Conservation (phyloP, 1,284 basidiomycete genomes). For the Stygiomarasmius scandens region DNA sequence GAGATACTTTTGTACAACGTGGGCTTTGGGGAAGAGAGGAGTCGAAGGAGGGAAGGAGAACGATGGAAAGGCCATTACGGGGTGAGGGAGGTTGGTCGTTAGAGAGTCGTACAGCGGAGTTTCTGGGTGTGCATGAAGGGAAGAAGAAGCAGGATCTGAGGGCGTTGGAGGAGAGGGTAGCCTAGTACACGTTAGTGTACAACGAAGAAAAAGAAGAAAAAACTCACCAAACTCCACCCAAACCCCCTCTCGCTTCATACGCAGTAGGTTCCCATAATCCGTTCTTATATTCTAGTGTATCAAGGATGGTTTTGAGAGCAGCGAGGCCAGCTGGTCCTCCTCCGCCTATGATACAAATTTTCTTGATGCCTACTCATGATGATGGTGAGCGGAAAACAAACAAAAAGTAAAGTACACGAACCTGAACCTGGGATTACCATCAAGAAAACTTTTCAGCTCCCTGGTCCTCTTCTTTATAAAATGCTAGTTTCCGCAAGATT, state of each 20-base stretch:
- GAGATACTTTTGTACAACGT: conserved; percentile 62
- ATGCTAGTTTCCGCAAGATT: no score
- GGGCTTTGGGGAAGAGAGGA: conserved; percentile 63
- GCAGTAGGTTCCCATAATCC: conserved; percentile 60
- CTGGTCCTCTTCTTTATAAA: no score
- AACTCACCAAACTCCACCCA: conserved; percentile 74
- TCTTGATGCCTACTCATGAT: conserved; percentile 30
- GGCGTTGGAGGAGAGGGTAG: conserved; percentile 51
- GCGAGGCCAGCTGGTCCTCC: conserved; percentile 72
- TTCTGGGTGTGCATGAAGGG: conserved; percentile 49
- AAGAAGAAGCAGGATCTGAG: not conserved
- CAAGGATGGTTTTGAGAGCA: conserved; percentile 61
- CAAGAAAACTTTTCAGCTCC: no score
- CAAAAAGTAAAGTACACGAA: no score
- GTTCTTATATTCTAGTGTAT: conserved; percentile 55
- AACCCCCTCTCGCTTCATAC: conserved; percentile 64
- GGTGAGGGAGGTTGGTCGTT: conserved; percentile 76
- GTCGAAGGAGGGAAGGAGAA: conserved; percentile 71
- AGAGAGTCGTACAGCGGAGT: conserved; percentile 77
- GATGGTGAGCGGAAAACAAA: no score
- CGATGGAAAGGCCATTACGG: conserved; percentile 67
- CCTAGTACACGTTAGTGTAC: conserved; percentile 40
- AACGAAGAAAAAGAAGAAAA: conserved; percentile 5
- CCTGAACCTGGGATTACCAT: no score
- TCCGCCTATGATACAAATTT: conserved; percentile 65